Evolutionary conservation across 805 yeast genomes (phyloP), one percentile per base, ranked within the genome.

Genomic region (Pichia insulana): DNA sequence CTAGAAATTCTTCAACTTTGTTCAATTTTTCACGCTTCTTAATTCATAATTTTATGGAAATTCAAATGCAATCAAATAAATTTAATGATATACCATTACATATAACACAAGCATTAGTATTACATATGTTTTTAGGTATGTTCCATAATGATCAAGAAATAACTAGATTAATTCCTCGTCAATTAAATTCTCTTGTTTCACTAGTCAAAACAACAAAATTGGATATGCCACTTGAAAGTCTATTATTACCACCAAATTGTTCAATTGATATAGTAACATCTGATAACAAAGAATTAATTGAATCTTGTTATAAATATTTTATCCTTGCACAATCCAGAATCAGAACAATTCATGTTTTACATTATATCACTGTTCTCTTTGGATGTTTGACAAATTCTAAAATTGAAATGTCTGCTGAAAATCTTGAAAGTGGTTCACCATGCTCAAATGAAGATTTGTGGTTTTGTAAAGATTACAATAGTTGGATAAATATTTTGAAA

Each of bases 1-100:
- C 87, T 27, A 64, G 80, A 30, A 84, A 84, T 55, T 84, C 96
- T 0, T 69, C 81, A 52, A 66, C 83, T 9, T 61, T 83, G 44
- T 82, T 80, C 58, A 80, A 80, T 54, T 71, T 83, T 45, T 71
- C 85, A 15, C 74, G 83, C 54, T 74, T 67, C 42, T 75, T 80
- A 49, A 75, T 83, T 43, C 86, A 82, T 55, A 74, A 73, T 47
- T 76, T 71, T 49, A 71, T 83, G 67, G 87, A 80, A 50, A 56
- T 66, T 59, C 54, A 70, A 67, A 63, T 54, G 53, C 43, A 59
- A 54, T 53, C 63, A 50, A 71, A 71, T 47, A 69, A 68, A 37
- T 66, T 71, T 50, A 74, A 76, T 50, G 74, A 74, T 34, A 81
- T 64, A 30, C 80, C 76, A 36, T 62, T 70, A 47, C 69, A 73